phyloP scores from a whole-genome alignment of 495 filamentous ascomycete species.

The Xeromyces bisporus region DNA sequence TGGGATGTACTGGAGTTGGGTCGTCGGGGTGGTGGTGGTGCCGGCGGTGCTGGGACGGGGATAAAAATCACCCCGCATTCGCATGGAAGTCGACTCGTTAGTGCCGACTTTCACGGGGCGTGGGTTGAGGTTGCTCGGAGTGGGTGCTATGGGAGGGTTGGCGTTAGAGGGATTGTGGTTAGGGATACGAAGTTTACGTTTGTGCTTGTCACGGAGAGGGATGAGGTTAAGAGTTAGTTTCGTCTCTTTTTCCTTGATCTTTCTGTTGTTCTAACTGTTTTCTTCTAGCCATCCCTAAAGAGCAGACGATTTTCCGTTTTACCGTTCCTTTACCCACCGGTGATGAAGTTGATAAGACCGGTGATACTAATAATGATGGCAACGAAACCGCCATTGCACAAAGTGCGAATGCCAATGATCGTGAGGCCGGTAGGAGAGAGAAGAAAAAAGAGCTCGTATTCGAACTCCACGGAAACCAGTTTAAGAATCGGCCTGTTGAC shows the following conservation, averaged over 20 bases:
- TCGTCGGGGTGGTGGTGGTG: constrained; percentile 17
- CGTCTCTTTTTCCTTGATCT: background rate
- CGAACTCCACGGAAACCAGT: constrained; percentile 76
- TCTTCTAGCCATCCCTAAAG: constrained; percentile 57
- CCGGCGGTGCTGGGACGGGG: constrained; percentile 26
- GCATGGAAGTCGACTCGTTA: constrained; percentile 50
- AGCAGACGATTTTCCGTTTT: constrained; percentile 72
- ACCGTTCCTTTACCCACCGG: constrained; percentile 36
- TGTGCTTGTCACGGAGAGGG: constrained; percentile 54
- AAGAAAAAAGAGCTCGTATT: constrained; percentile 42
- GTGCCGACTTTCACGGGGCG: constrained; percentile 84
- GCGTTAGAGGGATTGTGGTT: constrained; percentile 69
- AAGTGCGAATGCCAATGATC: background rate
- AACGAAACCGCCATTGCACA: background rate
- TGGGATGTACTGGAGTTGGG: constrained; percentile 45
- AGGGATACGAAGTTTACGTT: constrained; percentile 77
- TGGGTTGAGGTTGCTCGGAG: constrained; percentile 69
- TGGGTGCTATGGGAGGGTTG: constrained; percentile 64
- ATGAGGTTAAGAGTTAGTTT: constrained; percentile 43
- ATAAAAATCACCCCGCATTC: constrained; percentile 24
- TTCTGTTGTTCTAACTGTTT: constrained; percentile 1
- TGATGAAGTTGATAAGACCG: constrained; percentile 4
- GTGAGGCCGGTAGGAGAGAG: too few relatives aligned
- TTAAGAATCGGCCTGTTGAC: constrained; percentile 67
- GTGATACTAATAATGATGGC: constrained; percentile 4